These are phyloP conservation scores for Cladosporium sphaerospermum DNA, from an alignment of 2,329 filamentous ascomycete genomes.

Conservation along the genomic window DNA sequence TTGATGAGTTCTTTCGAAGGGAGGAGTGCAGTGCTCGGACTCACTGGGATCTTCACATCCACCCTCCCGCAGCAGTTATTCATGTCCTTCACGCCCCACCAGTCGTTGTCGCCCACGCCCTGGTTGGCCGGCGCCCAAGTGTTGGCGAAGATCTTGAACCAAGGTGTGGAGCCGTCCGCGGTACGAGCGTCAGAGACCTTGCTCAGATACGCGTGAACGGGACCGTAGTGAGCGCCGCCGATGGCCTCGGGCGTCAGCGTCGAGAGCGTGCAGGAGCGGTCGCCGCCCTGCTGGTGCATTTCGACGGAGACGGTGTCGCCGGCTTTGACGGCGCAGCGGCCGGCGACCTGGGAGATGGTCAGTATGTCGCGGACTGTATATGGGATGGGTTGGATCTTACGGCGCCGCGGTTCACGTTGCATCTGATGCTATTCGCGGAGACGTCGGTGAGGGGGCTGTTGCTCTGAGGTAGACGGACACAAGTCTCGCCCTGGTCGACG, in stretches of 20 bases:
- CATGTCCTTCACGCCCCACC: slow-evolving; percentile 43
- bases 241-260: slow-evolving; percentile 40
- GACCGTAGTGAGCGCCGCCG: slow-evolving; percentile 50
- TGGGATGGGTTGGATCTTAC: neutral
- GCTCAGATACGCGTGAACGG: slow-evolving; percentile 35
- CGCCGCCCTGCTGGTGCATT: slow-evolving; percentile 50
- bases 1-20: neutral
- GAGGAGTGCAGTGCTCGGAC: neutral
- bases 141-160: slow-evolving; percentile 51
- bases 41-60: neutral
- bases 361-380: neutral
- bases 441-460: slow-evolving; percentile 50
- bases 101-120: slow-evolving; percentile 27
- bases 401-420: slow-evolving; percentile 31
- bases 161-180: slow-evolving; percentile 30
- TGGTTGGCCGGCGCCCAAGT: slow-evolving; percentile 36
- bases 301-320: slow-evolving; percentile 46
- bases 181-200: slow-evolving; percentile 42
- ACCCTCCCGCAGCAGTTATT: slow-evolving; percentile 33
- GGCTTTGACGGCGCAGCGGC: slow-evolving; percentile 43
- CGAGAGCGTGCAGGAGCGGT: slow-evolving; percentile 36
- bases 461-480: slow-evolving; percentile 41
- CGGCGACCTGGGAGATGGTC: slow-evolving; percentile 24
- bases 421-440: slow-evolving; percentile 43
- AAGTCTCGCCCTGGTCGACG: slow-evolving; percentile 38